These are phyloP conservation scores for Globisporangium cylindrosporum DNA, from an alignment of 352 stramenopile genomes.

Conservation along the genomic window DNA sequence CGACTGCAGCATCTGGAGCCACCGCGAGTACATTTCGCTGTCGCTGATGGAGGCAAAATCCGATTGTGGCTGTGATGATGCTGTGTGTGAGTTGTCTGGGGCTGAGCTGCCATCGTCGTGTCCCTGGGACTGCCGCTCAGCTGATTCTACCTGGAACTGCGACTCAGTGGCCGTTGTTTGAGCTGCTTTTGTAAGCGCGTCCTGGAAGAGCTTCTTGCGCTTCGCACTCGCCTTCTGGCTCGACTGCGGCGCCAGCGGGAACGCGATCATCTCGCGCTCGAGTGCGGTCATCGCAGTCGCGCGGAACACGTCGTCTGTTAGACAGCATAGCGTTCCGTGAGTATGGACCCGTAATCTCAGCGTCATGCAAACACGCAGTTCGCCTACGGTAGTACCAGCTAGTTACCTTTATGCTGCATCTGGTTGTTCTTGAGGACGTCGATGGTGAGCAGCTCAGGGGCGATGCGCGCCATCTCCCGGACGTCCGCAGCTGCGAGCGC, in stretches of 20 bases:
- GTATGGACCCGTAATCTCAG: too few species aligned
- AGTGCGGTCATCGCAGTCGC: constrained; percentile 21
- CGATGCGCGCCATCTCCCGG: constrained; percentile 36
- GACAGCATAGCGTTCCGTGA: too few species aligned
- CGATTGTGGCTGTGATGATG: background rate
- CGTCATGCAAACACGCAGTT: too few species aligned
- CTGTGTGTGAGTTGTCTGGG: background rate
- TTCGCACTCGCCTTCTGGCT: constrained; percentile 57
- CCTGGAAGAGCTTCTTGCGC: constrained; percentile 53
- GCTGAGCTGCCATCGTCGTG: background rate
- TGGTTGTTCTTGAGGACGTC: constrained; percentile 21
- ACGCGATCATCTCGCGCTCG: constrained; percentile 49
- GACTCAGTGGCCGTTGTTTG: background rate
- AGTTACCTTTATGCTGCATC: constrained; percentile 28
- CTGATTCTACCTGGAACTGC: background rate
- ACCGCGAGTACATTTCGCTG: constrained; percentile 24
- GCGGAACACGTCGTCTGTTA: constrained; percentile 42
- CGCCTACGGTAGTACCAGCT: background rate
- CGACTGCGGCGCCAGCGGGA: constrained; percentile 52
- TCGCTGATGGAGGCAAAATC: background rate
- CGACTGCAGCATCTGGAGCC: constrained; percentile 45
- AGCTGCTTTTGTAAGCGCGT: constrained; percentile 26
- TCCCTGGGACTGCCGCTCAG: background rate
- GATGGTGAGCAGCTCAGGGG: constrained; percentile 47
- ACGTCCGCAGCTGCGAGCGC: constrained; percentile 40